Conservation (phyloP, 306 rosid genomes). For the Malus orientalis region DNA sequence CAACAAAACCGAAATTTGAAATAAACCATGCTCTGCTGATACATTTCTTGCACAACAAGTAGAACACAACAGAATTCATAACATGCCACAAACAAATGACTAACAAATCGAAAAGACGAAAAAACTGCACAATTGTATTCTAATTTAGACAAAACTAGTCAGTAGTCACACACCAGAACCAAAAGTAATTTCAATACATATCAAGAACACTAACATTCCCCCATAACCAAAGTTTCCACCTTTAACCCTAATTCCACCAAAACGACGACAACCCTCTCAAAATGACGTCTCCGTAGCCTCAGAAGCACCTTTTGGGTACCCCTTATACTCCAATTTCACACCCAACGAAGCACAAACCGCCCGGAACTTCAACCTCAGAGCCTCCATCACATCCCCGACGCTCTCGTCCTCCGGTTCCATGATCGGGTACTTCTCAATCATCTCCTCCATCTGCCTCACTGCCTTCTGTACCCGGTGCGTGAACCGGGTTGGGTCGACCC, state of each 20-base stretch:
- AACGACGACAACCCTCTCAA: slow-evolving; percentile 21
- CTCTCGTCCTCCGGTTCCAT: slow-evolving; percentile 57
- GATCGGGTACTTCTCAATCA: slow-evolving; percentile 50
- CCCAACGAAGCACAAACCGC: slow-evolving; percentile 54
- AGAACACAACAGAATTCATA: background rate
- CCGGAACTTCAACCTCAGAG: slow-evolving; percentile 65
- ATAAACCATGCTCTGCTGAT: too few species aligned
- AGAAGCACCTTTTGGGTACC: slow-evolving; percentile 37
- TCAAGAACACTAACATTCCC: background rate
- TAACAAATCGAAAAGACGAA: background rate
- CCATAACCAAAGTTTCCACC: background rate
- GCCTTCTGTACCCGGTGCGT: slow-evolving; percentile 39
- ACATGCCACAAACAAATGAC: background rate
- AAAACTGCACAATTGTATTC: background rate
- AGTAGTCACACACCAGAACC: background rate
- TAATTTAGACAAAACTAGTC: background rate
- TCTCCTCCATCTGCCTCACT: slow-evolving; percentile 59
- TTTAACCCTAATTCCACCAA: background rate
- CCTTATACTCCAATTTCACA: slow-evolving; percentile 57
- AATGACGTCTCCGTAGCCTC: slow-evolving; percentile 38
- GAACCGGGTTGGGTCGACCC: slow-evolving; percentile 38
- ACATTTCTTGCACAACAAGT: background rate
- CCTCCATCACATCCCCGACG: slow-evolving; percentile 60
- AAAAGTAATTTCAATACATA: background rate
- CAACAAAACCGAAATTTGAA: background rate